These are phyloP conservation scores for Suillus subalutaceus DNA, from an alignment of 768 basidiomycete species.

Conservation along the genomic window DNA sequence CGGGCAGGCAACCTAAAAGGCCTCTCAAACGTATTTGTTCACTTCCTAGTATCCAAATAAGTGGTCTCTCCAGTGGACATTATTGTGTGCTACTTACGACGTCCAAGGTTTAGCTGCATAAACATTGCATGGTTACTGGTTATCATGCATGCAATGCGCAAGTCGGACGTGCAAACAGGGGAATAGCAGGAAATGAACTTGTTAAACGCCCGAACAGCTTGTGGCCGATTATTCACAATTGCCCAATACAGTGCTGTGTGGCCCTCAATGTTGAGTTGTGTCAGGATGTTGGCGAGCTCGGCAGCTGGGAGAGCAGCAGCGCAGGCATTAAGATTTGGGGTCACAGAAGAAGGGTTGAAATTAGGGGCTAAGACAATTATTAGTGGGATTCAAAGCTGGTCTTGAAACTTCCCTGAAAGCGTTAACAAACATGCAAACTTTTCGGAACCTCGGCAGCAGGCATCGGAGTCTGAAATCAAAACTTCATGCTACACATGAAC, in stretches of 20 bases:
- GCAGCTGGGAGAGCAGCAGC: background rate
- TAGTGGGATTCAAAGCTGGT: too few relatives aligned
- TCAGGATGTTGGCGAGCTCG: background rate
- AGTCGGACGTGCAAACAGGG: background rate
- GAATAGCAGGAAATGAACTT: background rate
- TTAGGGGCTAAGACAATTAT: background rate
- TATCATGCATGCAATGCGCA: background rate
- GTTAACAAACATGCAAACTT: too few relatives aligned
- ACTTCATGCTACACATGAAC: too few relatives aligned
- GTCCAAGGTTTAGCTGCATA: background rate
- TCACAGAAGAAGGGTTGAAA: background rate
- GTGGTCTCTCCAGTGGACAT: background rate
- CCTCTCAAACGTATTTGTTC: background rate
- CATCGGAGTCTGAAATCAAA: too few relatives aligned
- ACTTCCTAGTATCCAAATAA: background rate
- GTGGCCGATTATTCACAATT: background rate
- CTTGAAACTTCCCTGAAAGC: too few relatives aligned
- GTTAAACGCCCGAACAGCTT: background rate
- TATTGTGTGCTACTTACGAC: background rate
- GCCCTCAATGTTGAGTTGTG: background rate
- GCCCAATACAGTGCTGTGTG: constrained; percentile 1
- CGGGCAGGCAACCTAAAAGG: background rate
- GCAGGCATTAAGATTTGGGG: background rate
- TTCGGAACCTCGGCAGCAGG: too few relatives aligned
- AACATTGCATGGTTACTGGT: background rate